Evolutionary conservation across 2,329 filamentous ascomycete genomes (phyloP), one percentile per base, ranked within the genome.

Genomic region (Nothomitra cinnamomea): DNA sequence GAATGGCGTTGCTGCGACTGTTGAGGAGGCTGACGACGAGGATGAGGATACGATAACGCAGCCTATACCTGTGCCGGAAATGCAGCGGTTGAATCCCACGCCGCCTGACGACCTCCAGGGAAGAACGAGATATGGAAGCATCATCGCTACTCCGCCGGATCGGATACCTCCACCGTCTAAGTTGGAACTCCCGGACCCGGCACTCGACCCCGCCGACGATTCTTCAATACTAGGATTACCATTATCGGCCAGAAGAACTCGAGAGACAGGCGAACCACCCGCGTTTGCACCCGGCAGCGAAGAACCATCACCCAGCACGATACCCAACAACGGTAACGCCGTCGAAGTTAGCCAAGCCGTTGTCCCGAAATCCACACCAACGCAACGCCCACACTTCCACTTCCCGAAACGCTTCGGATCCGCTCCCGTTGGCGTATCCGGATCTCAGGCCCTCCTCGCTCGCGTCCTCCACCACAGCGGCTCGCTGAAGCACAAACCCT

Each of bases 111-210:
- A n/a, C 5, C 15, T 25, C 12, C 41, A 15, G 17, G 17, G 21
- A 6, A 53, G 13, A 32, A 47, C 38, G 36, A 72, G 71, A 58
- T 83, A 83, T 70, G 80, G 80, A 47, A 83, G 79, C 62, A 82
- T 83, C 59, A 66, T 80, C 8, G 72, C 73, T 6, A 76, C 75
- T 25, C 77, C 77, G 1, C 72, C 72, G 7, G n/a, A 32, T n/a
- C 43, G 15, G 15, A 10, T 19, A 43, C 53, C 45, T 7, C 25
- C 22, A 21, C 69, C 73, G 28, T 72, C 73, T 15, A 73, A 72
- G 0, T 69, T 84, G 19, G 72, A 77, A 59, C 70, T 85, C 15
- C 81, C 81, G 2, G 78, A 74, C 54, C 79, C 81, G 25, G 80
- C 80, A 2, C 60, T 82, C 49, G 72, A 74, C 54, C 70, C 71